These are phyloP conservation scores for Pneumocystis canis DNA, from an alignment of 1,139 yeast species.

Conservation along the genomic window DNA sequence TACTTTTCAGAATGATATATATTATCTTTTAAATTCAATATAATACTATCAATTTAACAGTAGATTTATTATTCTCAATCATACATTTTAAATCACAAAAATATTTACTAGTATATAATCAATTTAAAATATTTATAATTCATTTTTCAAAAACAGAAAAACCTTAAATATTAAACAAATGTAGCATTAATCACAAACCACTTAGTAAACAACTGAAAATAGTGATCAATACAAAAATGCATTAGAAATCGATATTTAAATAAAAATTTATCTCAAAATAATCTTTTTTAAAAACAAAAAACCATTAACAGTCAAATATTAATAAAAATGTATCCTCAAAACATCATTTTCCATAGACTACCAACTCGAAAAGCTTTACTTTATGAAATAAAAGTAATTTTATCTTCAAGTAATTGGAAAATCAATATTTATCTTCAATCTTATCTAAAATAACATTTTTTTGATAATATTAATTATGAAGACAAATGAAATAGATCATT, in stretches of 20 bases:
- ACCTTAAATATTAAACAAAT: conserved; percentile 47
- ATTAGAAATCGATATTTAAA: conserved; percentile 20
- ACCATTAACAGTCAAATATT: not conserved
- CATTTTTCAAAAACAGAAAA: conserved; percentile 74
- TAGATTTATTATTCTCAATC: conserved; percentile 12
- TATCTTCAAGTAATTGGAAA: conserved; percentile 29
- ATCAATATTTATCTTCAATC: conserved; percentile 29
- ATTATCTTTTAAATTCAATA: conserved; percentile 71
- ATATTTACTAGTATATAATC: conserved; percentile 57
- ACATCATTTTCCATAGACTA: not conserved
- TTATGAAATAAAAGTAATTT: conserved; percentile 5
- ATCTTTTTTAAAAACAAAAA: not conserved
- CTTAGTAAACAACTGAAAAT: conserved; percentile 17
- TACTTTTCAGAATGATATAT: conserved; percentile 53
- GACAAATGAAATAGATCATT: conserved; percentile 22
- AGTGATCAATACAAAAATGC: conserved; percentile 19
- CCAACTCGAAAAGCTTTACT: not conserved
- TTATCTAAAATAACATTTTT: conserved; percentile 29
- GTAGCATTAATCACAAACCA: conserved; percentile 4
- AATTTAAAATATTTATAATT: conserved; percentile 47
- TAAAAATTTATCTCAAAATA: not conserved
- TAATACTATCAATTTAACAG: conserved; percentile 73
- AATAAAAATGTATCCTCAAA: not conserved
- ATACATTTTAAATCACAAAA: not conserved
- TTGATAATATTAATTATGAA: conserved; percentile 18